Base-by-base conservation (phyloP, 441 rosid species). In the Bocquillonia castaneifolia region DNA sequence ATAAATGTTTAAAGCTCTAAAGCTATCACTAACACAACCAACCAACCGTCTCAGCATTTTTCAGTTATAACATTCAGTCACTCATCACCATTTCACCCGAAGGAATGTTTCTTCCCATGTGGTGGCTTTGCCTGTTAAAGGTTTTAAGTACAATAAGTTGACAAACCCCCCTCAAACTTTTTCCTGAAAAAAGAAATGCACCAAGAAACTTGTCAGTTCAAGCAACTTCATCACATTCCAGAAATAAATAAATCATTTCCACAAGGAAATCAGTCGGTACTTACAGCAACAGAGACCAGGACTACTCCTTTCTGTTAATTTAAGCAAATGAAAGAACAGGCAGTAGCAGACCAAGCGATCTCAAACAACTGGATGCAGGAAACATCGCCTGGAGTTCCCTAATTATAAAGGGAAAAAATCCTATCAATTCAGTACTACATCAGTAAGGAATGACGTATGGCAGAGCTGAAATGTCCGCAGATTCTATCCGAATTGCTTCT, bases 381-480 rank as follows among this genome's bases (percentile, higher is more conserved):
- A 63, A 66, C 70, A 71, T 37, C 60, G 69, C 56, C 32, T 20
- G 66, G 31, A 61, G 29, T 12, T 57, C 74, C 26, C 58, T 10
- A 26, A 20, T 71, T 50, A 23, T 40, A 58, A 59, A 36, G 14
- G 62, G 59, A 39, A 57, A n/a, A n/a, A 47, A 42, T 29, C 48
- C 36, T 63, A 37, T 44, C 67, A 64, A n/a, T 34, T 44, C 7
- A 29, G 17, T 0, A 1, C 22, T 57, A 60, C 44, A 53, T 85
- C 79, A 87, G 69, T 72, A 85, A 23, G 88, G 90, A 68, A 83
- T 79, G 66, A 87, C 90, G 50, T 80, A 87, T 2, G 90, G 92
- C 69, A 85, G 75, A 39, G 84, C 88, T 36, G 71, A 39, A 26
- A 78, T 28, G 63, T 82, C 87, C 12, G 79, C 85, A 71, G 81